Evolutionary conservation across 768 basidiomycete species (phyloP), one percentile per base, ranked within the genome.

Genomic region (Rhodotorula diobovata): DNA sequence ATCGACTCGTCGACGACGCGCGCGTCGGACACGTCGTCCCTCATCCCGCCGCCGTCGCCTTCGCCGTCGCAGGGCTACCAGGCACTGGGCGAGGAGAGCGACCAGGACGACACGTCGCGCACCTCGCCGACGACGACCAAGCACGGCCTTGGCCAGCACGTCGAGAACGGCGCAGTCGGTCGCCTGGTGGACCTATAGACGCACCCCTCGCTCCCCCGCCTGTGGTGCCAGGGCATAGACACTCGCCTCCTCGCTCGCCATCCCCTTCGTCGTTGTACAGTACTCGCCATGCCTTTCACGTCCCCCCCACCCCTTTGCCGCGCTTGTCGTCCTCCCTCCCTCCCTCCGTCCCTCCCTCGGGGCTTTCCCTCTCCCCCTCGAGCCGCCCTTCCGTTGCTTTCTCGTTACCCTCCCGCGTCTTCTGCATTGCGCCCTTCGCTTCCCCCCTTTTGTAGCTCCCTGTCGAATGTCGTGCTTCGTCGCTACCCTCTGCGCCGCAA

Each of bases 21-120:
- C 35, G 45, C 57, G 4, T 73, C 67, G 18, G 56, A 58, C n/a
- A 50, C 66, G 9, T 48, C 64, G 9, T 48, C 60, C 25, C 21
- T 41, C 35, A 25, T 61, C 2, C 32, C 34, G 9, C 9, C 59
- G 12, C 48, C 69, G 2, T 60, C 71, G 48, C 20, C 51, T 4
- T 39, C 65, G n/a, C 37, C 68, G 3, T 54, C 57, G 18, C 57
- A 46, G 16, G 72, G 72, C 12, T 73, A 73, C 58, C 51, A 70
- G 46, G 61, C 32, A 0, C 66, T 73, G 28, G 64, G 46, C 7
- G 72, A 73, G 37, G 72, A 70, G 20, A 54, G 46, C 51, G 71
- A 67, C 32, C 41, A 14, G 20, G 53, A 64, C 2, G 43, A 43
- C 43, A 34, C 12, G 39, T 32, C 34, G 21, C 58, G 14, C 10